Evolutionary conservation across 805 yeast genomes (phyloP).

Genomic region (Lachancea nothofagi): DNA sequence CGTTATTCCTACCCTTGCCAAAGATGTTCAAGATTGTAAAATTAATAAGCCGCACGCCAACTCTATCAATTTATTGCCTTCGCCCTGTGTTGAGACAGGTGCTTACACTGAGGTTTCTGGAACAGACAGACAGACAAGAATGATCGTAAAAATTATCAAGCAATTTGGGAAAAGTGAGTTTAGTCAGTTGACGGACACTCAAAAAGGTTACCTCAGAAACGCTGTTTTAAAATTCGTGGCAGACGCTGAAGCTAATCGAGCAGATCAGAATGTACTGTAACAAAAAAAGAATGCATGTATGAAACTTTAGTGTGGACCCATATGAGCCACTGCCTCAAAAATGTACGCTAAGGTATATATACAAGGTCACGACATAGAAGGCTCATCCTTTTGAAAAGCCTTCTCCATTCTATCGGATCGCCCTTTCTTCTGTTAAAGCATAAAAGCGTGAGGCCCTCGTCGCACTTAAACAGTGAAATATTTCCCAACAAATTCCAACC

Average conservation of each 20-base stretch:
- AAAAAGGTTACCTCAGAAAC: background rate
- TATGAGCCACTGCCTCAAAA: background rate
- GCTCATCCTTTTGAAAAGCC: constrained; percentile 54
- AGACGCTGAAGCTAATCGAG: background rate
- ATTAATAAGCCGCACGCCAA: too few species aligned
- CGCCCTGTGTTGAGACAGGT: too few species aligned
- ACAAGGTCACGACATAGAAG: constrained; percentile 54
- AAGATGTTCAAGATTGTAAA: too few species aligned
- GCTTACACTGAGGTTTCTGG: background rate
- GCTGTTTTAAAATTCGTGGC: constrained; percentile 2
- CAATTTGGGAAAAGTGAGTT: constrained; percentile 5
- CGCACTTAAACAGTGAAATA: constrained; percentile 39
- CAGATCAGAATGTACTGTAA: background rate
- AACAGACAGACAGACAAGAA: constrained; percentile 1
- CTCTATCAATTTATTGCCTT: too few species aligned
- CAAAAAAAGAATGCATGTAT: background rate
- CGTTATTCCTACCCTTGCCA: background rate
- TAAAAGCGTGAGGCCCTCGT: constrained; percentile 41
- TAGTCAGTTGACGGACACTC: constrained; percentile 4
- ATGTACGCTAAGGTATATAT: constrained; percentile 32
- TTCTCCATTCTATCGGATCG: constrained; percentile 72
- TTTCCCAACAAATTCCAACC: constrained; percentile 43
- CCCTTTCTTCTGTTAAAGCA: constrained; percentile 53
- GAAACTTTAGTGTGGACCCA: background rate
- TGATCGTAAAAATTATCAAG: constrained; percentile 2